Conservation (phyloP, 495 filamentous ascomycete species). For the Penicillium robsamsonii region DNA sequence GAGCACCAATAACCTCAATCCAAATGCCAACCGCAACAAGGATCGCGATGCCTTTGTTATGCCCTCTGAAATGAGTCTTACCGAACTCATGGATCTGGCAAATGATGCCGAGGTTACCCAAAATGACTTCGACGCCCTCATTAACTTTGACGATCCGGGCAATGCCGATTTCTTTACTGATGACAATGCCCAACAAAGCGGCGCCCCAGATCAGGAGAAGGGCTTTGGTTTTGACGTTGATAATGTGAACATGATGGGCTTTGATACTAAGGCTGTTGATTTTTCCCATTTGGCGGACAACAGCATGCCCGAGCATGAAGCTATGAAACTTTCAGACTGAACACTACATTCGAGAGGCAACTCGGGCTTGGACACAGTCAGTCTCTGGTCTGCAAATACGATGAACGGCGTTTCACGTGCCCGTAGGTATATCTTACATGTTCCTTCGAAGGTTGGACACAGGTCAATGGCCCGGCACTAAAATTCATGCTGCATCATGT, state of each 20-base stretch:
- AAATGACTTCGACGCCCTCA: slow-evolving; percentile 49
- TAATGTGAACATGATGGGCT: slow-evolving; percentile 30
- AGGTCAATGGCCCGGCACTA: neutral
- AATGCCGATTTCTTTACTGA: slow-evolving; percentile 41
- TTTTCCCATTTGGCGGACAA: slow-evolving; percentile 26
- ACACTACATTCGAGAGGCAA: neutral
- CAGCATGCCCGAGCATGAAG: neutral
- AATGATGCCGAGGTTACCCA: slow-evolving; percentile 51
- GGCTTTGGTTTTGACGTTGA: slow-evolving; percentile 29
- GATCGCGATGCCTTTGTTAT: slow-evolving; percentile 33
- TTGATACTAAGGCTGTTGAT: slow-evolving; percentile 32
- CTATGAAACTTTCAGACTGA: neutral
- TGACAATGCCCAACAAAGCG: slow-evolving; percentile 18
- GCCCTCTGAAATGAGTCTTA: slow-evolving; percentile 42
- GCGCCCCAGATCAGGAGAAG: slow-evolving; percentile 16
- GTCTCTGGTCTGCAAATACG: neutral
- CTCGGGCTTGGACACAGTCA: neutral
- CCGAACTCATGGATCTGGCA: slow-evolving; percentile 47
- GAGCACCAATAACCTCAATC: slow-evolving; percentile 45
- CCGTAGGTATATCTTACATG: neutral
- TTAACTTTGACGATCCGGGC: slow-evolving; percentile 47
- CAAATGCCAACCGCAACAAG: slow-evolving; percentile 23
- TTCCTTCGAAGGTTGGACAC: neutral
- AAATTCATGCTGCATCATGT: slow-evolving; percentile 8
- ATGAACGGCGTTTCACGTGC: neutral